Evolutionary conservation across 2,329 filamentous ascomycete genomes (phyloP), one percentile per base, ranked within the genome.

Genomic region (Fusarium citri): DNA sequence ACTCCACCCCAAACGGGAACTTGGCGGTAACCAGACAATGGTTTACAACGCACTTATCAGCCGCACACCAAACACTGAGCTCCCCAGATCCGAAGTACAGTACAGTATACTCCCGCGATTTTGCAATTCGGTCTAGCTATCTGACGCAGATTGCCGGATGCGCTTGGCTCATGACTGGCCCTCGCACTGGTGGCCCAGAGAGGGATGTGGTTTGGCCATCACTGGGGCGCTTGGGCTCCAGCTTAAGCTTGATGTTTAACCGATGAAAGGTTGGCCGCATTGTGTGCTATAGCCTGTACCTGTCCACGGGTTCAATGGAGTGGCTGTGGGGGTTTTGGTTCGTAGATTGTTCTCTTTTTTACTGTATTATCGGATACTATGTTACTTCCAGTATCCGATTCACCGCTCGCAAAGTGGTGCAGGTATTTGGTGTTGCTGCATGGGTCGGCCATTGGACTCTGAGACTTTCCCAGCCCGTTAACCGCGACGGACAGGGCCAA

Each of bases 171-270:
- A 18, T 64, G 25, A 58, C 41, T 60, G 61, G 54, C 20, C 20
- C 62, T 66, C 63, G 63, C 62, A 66, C 63, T 46, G 63, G 47
- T 66, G 55, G 40, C 63, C 61, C 37, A 66, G 55, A 66, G 41
- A 34, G 58, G 43, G 22, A 55, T 45, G 42, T 26, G 16, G 20
- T 40, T 66, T 48, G 37, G 25, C 11, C 18, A 26, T 46, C 30
- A 45, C 20, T 28, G 20, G 43, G 26, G 22, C 34, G 30, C 31
- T 25, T 43, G 16, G 41, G 40, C 40, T 42, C 46, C 30, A 31
- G 31, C 20, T 66, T 66, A 40, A 66, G 48, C 46, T 61, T 55
- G 41, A 48, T 42, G 22, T 26, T 46, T 28, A 20, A 26, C 7
- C 10, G 63, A 16, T n/a, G n/a, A 15, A n/a, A 25, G 41, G 34